Conservation (phyloP, 164 flowering plant species). For the Sextonia rubra region DNA sequence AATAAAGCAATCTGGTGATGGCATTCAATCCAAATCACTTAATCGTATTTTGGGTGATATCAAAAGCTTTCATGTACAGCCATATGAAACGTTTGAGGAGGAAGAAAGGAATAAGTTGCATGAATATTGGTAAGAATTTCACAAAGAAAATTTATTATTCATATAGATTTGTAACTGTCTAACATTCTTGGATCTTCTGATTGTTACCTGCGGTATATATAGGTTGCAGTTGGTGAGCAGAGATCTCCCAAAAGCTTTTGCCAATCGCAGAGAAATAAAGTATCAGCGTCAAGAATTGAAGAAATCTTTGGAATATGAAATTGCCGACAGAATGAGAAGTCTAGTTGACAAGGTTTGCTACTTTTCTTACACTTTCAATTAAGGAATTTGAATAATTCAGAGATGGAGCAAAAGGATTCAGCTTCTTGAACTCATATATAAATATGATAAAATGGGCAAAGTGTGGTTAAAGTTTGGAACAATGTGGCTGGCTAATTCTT, state of each 20-base stretch:
- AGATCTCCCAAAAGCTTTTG: constrained; percentile 59
- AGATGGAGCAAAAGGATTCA: too few relatives aligned
- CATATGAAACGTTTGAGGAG: constrained; percentile 67
- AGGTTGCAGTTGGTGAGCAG: constrained; percentile 59
- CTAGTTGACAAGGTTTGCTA: constrained; percentile 37
- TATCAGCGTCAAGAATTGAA: constrained; percentile 27
- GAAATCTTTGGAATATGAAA: constrained; percentile 45
- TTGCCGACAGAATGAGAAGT: constrained; percentile 30
- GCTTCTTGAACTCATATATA: too few relatives aligned
- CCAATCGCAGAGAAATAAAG: constrained; percentile 39
- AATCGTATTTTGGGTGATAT: constrained; percentile 63
- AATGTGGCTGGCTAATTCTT: too few relatives aligned
- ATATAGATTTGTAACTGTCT: neutral
- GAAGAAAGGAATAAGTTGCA: constrained; percentile 77
- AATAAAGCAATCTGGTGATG: constrained; percentile 62
- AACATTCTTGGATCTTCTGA: neutral
- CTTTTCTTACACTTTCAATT: neutral
- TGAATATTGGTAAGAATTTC: constrained; percentile 61
- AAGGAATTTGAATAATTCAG: too few relatives aligned
- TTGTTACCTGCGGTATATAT: constrained; percentile 3
- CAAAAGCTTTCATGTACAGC: constrained; percentile 52
- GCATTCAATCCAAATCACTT: constrained; percentile 59
- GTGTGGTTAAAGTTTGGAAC: too few relatives aligned
- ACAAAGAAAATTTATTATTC: neutral
- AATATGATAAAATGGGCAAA: too few relatives aligned